Conservation (phyloP, 306 rosid genomes). For the Carpinus viminea region DNA sequence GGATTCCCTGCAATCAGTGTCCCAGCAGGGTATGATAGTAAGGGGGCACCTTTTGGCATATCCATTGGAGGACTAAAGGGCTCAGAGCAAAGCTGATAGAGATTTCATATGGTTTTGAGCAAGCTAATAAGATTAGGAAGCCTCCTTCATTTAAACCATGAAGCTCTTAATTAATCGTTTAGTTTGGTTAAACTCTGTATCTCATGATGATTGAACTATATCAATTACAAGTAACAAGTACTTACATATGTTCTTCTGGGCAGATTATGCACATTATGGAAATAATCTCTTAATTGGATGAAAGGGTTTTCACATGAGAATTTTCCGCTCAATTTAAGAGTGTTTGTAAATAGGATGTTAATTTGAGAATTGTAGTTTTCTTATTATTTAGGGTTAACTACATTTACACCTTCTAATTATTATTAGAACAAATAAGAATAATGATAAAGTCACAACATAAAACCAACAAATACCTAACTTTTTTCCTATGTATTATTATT, state of each 20-base stretch:
- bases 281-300: no score
- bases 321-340: no score
- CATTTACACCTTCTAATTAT: no score
- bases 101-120: constrained; percentile 38
- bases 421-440: no score
- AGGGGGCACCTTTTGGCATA: constrained; percentile 33
- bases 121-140: constrained; percentile 34
- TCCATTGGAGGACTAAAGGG: constrained; percentile 40
- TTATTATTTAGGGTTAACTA: no score
- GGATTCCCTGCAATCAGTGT: constrained; percentile 37
- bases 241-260: neutral
- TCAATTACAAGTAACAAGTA: neutral
- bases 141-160: constrained; percentile 24
- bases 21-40: constrained; percentile 30
- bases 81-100: constrained; percentile 32
- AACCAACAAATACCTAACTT: no score
- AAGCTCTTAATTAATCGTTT: neutral
- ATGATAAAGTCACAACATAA: no score
- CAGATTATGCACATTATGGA: neutral
- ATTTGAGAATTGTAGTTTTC: no score
- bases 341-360: no score
- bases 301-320: no score
- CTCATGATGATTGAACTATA: no score
- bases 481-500: no score
- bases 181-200: neutral